phyloP scores from a whole-genome alignment of 352 stramenopile species.

The Phytophthora pisi region DNA sequence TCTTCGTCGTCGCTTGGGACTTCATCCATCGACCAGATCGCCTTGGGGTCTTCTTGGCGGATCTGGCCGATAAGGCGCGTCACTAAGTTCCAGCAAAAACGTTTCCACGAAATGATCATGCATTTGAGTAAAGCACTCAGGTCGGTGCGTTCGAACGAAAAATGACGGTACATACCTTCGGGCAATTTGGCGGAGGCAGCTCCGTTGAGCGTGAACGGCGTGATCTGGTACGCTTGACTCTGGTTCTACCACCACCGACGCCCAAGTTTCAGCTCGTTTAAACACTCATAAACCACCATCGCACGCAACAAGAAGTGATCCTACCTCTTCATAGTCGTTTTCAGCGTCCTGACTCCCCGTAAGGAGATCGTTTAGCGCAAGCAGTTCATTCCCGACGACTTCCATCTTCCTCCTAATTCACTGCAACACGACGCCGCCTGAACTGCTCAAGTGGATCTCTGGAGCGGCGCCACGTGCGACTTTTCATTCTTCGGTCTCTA shows the following conservation, averaged over 20 bases:
- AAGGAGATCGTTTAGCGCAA: constrained; percentile 44
- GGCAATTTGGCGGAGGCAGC: constrained; percentile 14
- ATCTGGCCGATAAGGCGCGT: constrained; percentile 79
- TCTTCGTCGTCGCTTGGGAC: constrained; percentile 80
- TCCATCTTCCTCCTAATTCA: constrained; percentile 27
- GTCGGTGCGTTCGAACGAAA: too few relatives aligned
- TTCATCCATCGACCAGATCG: constrained; percentile 78
- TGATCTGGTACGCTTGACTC: constrained; percentile 29
- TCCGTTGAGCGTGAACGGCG: constrained; percentile 32
- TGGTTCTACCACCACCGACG: background rate
- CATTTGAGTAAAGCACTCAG: too few relatives aligned
- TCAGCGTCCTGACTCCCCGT: constrained; percentile 27
- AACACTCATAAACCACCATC: background rate
- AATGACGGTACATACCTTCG: constrained; percentile 34
- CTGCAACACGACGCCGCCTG: background rate
- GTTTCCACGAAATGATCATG: background rate
- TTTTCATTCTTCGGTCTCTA: constrained; percentile 21
- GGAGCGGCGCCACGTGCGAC: constrained; percentile 21
- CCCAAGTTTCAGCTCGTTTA: background rate
- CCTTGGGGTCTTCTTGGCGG: constrained; percentile 56
- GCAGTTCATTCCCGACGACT: constrained; percentile 34
- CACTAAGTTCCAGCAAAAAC: constrained; percentile 25
- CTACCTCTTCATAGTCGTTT: constrained; percentile 36
- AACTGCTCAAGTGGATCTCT: constrained; percentile 9
- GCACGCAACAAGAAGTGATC: background rate